phyloP scores from a whole-genome alignment of 2,329 filamentous ascomycete genomes.

The Phoma sp. region DNA sequence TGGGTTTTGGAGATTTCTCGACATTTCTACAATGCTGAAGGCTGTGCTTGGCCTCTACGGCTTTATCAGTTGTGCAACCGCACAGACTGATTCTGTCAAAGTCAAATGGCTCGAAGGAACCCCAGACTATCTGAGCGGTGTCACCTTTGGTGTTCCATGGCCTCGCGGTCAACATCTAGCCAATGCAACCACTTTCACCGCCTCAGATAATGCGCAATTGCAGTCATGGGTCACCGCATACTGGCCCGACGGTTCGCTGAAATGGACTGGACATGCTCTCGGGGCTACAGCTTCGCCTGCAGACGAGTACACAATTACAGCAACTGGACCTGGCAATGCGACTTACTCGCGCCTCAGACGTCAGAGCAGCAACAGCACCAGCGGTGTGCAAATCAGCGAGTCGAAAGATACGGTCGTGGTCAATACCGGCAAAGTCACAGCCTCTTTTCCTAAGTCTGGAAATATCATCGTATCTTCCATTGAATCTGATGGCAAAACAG shows the following conservation, averaged over 20 bases:
- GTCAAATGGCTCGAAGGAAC: conserved; percentile 42
- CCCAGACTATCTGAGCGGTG: conserved; percentile 38
- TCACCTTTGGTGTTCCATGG: conserved; percentile 51
- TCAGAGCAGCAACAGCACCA: conserved; percentile 26
- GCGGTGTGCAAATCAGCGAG: conserved; percentile 31
- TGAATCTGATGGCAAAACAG: conserved; percentile 48
- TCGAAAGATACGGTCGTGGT: conserved; percentile 34
- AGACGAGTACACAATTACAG: conserved; percentile 54
- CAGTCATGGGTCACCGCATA: conserved; percentile 65
- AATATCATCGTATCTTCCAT: conserved; percentile 39
- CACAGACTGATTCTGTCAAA: conserved; percentile 29
- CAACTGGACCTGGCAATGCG: conserved; percentile 31
- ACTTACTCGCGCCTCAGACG: conserved; percentile 16
- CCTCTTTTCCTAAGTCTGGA: conserved; percentile 44
- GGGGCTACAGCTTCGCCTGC: conserved; percentile 49
- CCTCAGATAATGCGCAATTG: conserved; percentile 41
- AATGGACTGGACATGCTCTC: conserved; percentile 67
- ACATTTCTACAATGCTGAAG: conserved; percentile 22
- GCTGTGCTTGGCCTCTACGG: conserved; percentile 22
- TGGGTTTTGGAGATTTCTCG: conserved; percentile 4
- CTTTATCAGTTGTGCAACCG: conserved; percentile 21
- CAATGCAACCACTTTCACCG: conserved; percentile 43
- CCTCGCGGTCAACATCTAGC: conserved; percentile 46
- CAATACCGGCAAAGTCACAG: conserved; percentile 42
- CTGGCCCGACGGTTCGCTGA: conserved; percentile 66